These are phyloP conservation scores for Pythium biforme DNA, from an alignment of 352 stramenopile genomes.

Conservation along the genomic window DNA sequence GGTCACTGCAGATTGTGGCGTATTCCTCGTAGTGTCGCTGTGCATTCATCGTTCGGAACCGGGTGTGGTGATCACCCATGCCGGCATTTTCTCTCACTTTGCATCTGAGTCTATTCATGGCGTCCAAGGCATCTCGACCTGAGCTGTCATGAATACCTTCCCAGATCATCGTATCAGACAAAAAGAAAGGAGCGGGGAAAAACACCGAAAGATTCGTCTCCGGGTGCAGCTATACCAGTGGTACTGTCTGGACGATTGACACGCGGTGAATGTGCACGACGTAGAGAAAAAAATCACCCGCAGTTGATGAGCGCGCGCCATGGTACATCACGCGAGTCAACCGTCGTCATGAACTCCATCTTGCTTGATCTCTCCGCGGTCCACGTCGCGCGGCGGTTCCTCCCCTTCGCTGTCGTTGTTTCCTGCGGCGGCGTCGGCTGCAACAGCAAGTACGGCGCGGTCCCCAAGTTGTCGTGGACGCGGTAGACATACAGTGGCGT, in stretches of 20 bases:
- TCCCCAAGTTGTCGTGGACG: neutral
- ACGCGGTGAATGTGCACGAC: no score
- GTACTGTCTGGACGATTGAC: no score
- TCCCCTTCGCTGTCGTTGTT: neutral
- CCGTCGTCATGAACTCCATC: neutral
- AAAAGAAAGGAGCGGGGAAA: no score
- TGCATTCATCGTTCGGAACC: neutral
- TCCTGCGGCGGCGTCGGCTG: neutral
- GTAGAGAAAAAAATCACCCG: constrained; percentile 8
- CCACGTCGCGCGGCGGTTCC: neutral
- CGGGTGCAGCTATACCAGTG: no score
- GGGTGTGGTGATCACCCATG: neutral
- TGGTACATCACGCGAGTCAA: constrained; percentile 17
- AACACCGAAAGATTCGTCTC: no score
- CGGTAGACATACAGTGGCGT: constrained; percentile 28
- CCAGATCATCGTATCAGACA: no score
- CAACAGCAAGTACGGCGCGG: neutral
- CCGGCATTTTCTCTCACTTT: no score
- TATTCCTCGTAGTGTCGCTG: neutral
- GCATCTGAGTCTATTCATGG: no score
- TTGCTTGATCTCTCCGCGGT: neutral
- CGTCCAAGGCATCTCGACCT: no score
- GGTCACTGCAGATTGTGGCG: neutral
- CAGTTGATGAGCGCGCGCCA: constrained; percentile 21
- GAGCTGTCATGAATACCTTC: no score